Evolutionary conservation across 345 rosid species (phyloP), one percentile per base, ranked within the genome.

Genomic region (Adansonia digitata): DNA sequence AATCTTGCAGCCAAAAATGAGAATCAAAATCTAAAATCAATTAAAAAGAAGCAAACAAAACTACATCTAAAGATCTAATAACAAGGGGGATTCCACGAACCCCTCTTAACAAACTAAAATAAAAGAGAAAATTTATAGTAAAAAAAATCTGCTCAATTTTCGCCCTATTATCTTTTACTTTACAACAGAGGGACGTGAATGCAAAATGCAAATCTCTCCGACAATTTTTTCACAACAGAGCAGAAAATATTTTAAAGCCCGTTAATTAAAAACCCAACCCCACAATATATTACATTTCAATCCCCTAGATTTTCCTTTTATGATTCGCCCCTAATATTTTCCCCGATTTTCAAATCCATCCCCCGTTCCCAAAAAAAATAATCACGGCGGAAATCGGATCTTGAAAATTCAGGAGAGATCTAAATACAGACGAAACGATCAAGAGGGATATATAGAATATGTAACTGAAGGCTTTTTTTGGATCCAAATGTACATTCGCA

Each of bases 161-260:
- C 35, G n/a, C 43, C 57, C 10, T 20, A 17, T 0, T 64, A 42
- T 34, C 22, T 13, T 53, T 27, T 57, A 18, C 24, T 73, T 73
- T 17, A 73, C 75, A 73, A 42, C 68, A 27, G 18, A 42, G 55
- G 75, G 67, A 73, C 51, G 14, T 40, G 56, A 59, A 35, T 74
- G 45, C 62, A 56, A 43, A 59, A 35, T 74, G 45, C 62, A 63
- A 20, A 64, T 64, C 71, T 64, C 60, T 14, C 22, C 22, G 20
- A 7, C 13, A 5, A 8, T 1, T 43, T 20, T 12, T 45, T 6
- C 69, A 73, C 76, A 73, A 62, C 67, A 34, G 74, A 71, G 74
- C 74, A 71, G 0, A 71, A 22, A 10, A 11, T 22, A 31, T 37
- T 31, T 62, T 22, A 61, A n/a, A 18, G 20, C 26, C 24, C 65